These are phyloP conservation scores for Backusella circina DNA, from an alignment of 192 early-diverging fungal species.

Conservation along the genomic window DNA sequence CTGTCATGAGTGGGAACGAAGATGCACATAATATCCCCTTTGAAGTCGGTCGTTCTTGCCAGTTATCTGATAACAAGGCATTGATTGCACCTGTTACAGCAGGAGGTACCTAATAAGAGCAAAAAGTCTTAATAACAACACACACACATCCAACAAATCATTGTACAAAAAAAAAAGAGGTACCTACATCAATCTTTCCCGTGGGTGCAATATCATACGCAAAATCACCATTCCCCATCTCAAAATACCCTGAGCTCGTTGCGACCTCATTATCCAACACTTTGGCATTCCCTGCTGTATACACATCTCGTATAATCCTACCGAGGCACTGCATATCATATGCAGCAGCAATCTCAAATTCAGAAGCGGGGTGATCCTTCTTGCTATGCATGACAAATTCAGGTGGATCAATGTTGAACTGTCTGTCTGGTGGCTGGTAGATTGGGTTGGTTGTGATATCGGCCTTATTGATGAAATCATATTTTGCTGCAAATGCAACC, in stretches of 20 bases:
- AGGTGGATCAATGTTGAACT: constrained; percentile 22
- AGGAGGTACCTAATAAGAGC: constrained; percentile 45
- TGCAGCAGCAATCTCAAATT: constrained; percentile 43
- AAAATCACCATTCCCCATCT: constrained; percentile 27
- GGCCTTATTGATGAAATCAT: constrained; percentile 34
- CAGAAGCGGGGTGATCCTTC: background rate
- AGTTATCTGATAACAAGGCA: constrained; percentile 38
- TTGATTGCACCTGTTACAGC: constrained; percentile 41
- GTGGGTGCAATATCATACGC: constrained; percentile 31
- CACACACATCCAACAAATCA: too few species aligned
- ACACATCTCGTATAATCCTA: constrained; percentile 42
- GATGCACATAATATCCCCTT: constrained; percentile 47
- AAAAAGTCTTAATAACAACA: background rate
- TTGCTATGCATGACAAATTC: background rate
- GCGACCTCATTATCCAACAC: constrained; percentile 11
- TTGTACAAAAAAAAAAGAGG: background rate
- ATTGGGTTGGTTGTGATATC: constrained; percentile 2
- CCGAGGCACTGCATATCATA: constrained; percentile 53
- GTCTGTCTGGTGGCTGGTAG: background rate
- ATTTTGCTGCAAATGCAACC: constrained; percentile 45
- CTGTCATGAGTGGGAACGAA: constrained; percentile 39
- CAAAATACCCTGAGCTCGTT: constrained; percentile 24
- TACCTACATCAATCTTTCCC: constrained; percentile 21
- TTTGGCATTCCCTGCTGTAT: constrained; percentile 34
- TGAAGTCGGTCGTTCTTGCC: constrained; percentile 45